These are phyloP conservation scores for Flaveria ramosissima DNA, from an alignment of 129 eudicot genomes.

Conservation along the genomic window DNA sequence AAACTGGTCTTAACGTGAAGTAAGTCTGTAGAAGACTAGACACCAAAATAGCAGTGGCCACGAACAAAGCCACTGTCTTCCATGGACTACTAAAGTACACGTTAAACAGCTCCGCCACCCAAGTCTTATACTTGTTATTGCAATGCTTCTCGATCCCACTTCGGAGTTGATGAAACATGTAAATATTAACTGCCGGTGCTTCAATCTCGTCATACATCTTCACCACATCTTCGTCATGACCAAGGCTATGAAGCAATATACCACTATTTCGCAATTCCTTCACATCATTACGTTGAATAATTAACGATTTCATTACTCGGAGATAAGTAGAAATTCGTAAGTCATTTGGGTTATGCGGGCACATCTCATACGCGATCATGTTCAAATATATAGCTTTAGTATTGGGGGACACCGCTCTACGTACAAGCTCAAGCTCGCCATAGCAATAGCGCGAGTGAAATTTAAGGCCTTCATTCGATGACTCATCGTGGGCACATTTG, in stretches of 20 bases:
- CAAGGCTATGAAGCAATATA: conserved; percentile 28
- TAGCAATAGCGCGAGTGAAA: conserved; percentile 27
- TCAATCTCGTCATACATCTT: conserved; percentile 35
- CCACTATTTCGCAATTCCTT: conserved; percentile 29
- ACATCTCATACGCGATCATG: conserved; percentile 45
- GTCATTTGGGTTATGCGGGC: conserved; percentile 37
- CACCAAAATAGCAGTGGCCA: conserved; percentile 36
- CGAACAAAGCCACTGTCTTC: conserved; percentile 48
- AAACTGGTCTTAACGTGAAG: conserved; percentile 26
- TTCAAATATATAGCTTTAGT: conserved; percentile 33
- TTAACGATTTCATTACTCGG: conserved; percentile 39
- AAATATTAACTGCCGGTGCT: conserved; percentile 17
- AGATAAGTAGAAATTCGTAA: conserved; percentile 31
- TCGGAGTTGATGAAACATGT: conserved; percentile 21
- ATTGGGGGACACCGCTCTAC: conserved; percentile 17
- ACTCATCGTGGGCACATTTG: conserved; percentile 4
- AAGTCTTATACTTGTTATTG: conserved; percentile 30
- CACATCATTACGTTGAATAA: conserved; percentile 38
- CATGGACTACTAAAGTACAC: conserved; percentile 47
- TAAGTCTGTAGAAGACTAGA: conserved; percentile 42
- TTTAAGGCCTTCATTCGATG: conserved; percentile 26
- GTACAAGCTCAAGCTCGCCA: conserved; percentile 35
- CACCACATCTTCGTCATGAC: conserved; percentile 41
- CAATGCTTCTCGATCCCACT: conserved; percentile 33
- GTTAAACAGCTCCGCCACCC: conserved; percentile 40